These are phyloP conservation scores for Bjerkandera adusta DNA, from an alignment of 1,284 basidiomycete genomes.

Conservation along the genomic window DNA sequence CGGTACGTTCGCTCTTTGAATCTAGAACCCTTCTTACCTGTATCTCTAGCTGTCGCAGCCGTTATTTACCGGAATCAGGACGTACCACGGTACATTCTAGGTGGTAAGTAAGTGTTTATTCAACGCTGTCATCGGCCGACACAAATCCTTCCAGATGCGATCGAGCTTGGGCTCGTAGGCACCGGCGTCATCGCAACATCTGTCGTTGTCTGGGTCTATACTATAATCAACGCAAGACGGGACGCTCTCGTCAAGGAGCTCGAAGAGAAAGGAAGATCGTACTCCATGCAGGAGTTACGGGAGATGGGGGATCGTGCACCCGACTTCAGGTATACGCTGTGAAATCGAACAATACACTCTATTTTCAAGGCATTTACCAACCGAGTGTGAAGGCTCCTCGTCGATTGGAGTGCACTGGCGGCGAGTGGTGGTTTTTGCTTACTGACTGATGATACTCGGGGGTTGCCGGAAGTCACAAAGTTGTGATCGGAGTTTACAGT, in stretches of 20 bases:
- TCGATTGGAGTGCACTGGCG: no score
- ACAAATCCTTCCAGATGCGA: slow-evolving; percentile 10
- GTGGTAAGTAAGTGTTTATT: slow-evolving; percentile 41
- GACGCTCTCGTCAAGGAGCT: slow-evolving; percentile 34
- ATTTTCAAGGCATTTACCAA: no score
- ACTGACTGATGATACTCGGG: no score
- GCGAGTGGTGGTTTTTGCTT: no score
- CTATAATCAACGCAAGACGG: slow-evolving; percentile 23
- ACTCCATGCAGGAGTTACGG: slow-evolving; percentile 40
- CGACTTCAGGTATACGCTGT: slow-evolving; percentile 59
- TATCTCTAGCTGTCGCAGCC: slow-evolving; percentile 46
- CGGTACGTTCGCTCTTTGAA: slow-evolving; percentile 1
- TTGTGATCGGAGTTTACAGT: no score
- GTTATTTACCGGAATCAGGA: slow-evolving; percentile 60
- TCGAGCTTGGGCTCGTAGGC: slow-evolving; percentile 20
- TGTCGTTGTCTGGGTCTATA: slow-evolving; percentile 13
- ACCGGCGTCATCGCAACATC: slow-evolving; percentile 16
- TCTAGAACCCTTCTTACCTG: slow-evolving; percentile 6
- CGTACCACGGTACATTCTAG: slow-evolving; percentile 56
- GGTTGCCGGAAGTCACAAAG: no score
- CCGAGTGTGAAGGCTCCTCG: no score
- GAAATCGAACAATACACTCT: no score
- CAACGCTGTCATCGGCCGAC: background rate
- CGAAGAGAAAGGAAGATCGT: slow-evolving; percentile 32
- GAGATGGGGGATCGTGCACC: slow-evolving; percentile 62